These are phyloP conservation scores for Cajanus cajan DNA, from an alignment of 306 rosid species.

Conservation along the genomic window DNA sequence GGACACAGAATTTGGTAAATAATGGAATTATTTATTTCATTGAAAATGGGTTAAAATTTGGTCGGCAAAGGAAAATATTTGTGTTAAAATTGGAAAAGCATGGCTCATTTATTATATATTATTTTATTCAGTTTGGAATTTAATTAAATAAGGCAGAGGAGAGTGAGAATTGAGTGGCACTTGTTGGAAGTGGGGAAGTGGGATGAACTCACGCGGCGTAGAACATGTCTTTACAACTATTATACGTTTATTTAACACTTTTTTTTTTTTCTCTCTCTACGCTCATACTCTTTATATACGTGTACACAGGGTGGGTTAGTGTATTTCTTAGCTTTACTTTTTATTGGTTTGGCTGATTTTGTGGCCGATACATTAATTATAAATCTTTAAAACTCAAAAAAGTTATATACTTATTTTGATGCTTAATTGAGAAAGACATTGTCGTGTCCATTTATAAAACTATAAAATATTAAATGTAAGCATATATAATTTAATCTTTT, in stretches of 20 bases:
- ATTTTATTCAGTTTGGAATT: background rate
- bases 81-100: constrained; percentile 19
- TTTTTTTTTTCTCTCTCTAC: background rate
- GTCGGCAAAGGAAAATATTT: constrained; percentile 20
- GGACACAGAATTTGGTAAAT: too few species aligned
- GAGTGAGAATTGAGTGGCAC: constrained; percentile 24
- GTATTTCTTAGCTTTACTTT: background rate
- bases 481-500: too few species aligned
- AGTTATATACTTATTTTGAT: too few species aligned
- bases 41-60: background rate
- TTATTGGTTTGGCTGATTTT: background rate
- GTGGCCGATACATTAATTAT: background rate
- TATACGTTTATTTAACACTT: background rate
- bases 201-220: constrained; percentile 51
- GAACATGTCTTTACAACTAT: constrained; percentile 2
- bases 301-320: too few species aligned
- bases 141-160: too few species aligned
- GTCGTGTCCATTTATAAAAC: too few species aligned
- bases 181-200: constrained; percentile 22
- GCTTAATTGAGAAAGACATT: too few species aligned
- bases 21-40: too few species aligned
- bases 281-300: too few species aligned
- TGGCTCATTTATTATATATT: background rate
- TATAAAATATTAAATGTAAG: too few species aligned
- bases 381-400: too few species aligned